phyloP scores from a whole-genome alignment of 2,329 filamentous ascomycete species.

The Aquanectria penicillioides region DNA sequence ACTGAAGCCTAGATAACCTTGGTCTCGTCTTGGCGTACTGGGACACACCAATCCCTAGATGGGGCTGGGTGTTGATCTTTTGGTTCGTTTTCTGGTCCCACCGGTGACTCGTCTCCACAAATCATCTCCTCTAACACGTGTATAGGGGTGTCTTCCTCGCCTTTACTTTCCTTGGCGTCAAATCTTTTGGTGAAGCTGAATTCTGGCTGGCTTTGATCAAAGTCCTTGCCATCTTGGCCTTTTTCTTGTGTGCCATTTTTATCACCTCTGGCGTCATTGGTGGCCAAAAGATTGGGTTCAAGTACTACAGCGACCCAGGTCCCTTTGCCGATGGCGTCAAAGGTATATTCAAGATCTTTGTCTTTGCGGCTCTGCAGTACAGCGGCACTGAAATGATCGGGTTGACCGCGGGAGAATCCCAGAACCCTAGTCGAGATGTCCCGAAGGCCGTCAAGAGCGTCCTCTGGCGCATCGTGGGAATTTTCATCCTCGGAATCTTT shows the following conservation, averaged over 20 bases:
- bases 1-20: background rate
- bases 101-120: too few species aligned
- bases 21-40: slow-evolving; percentile 14
- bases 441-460: slow-evolving; percentile 37
- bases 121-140: too few species aligned
- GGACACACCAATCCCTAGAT: slow-evolving; percentile 1
- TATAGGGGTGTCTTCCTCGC: slow-evolving; percentile 10
- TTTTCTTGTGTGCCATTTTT: slow-evolving; percentile 26
- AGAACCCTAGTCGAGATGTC: slow-evolving; percentile 57
- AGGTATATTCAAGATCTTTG: slow-evolving; percentile 12
- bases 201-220: slow-evolving; percentile 23
- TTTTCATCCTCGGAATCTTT: slow-evolving; percentile 61
- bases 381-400: slow-evolving; percentile 24
- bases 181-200: slow-evolving; percentile 18
- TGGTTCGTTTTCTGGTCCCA: too few species aligned
- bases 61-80: slow-evolving; percentile 15
- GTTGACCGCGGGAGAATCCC: slow-evolving; percentile 38
- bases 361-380: slow-evolving; percentile 13
- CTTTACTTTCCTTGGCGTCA: slow-evolving; percentile 8
- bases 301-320: slow-evolving; percentile 16
- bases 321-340: slow-evolving; percentile 1
- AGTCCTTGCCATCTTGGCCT: slow-evolving; percentile 17
- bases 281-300: slow-evolving; percentile 33
- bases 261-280: slow-evolving; percentile 33
- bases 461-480: slow-evolving; percentile 42